Evolutionary conservation across 2,329 filamentous ascomycete genomes (phyloP).

Genomic region (Tricladium varicosporioides): DNA sequence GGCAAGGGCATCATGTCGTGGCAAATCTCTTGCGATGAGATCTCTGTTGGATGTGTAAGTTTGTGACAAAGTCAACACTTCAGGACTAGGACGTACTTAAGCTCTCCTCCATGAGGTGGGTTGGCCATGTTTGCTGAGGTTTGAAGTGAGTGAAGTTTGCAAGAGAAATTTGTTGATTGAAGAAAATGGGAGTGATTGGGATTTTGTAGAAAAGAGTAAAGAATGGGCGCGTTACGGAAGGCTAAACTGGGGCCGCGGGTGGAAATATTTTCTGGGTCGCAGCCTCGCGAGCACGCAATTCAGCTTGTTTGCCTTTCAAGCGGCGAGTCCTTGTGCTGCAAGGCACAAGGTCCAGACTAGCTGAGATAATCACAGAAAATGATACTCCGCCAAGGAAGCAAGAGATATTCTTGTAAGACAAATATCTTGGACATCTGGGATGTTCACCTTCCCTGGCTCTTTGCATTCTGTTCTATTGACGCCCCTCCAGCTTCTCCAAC

Average conservation of each 20-base stretch:
- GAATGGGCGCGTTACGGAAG: not conserved
- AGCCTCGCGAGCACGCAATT: constrained; percentile 16
- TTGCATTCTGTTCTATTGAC: not conserved
- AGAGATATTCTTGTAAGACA: too few relatives aligned
- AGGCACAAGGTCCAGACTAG: not conserved
- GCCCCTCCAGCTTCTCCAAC: too few relatives aligned
- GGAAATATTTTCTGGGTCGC: constrained; percentile 1
- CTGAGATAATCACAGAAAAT: not conserved
- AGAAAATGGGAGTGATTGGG: constrained; percentile 2
- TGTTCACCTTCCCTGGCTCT: not conserved
- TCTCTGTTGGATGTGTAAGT: constrained; percentile 46
- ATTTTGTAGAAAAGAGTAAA: constrained; percentile 7
- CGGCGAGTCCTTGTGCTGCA: not conserved
- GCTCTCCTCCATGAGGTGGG: constrained; percentile 82
- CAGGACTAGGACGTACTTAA: constrained; percentile 60
- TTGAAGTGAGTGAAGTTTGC: not conserved
- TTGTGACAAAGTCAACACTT: constrained; percentile 7
- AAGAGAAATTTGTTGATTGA: not conserved
- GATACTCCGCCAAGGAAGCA: too few relatives aligned
- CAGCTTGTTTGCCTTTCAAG: not conserved
- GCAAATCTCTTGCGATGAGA: constrained; percentile 88
- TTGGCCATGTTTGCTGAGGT: constrained; percentile 56
- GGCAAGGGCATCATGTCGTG: constrained; percentile 74
- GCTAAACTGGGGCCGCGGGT: constrained; percentile 1
- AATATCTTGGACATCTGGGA: not conserved